phyloP scores from a whole-genome alignment of 768 basidiomycete genomes.

The Kondoa malvinella region DNA sequence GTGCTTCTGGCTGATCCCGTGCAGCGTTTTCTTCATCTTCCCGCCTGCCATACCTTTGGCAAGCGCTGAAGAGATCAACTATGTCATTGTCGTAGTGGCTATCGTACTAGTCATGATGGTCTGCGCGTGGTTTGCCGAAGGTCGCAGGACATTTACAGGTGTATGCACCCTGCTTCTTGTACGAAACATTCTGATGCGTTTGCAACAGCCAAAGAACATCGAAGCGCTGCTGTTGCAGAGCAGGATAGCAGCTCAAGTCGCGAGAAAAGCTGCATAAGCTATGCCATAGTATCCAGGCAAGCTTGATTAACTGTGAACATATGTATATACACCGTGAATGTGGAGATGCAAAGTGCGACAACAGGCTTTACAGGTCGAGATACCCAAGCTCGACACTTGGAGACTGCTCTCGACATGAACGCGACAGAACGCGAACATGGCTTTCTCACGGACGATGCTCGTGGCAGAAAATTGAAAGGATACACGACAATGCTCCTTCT shows the following conservation, averaged over 20 bases:
- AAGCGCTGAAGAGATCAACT: background rate
- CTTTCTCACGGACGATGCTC: too few species aligned
- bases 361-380: too few species aligned
- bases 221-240: background rate
- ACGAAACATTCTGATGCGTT: background rate
- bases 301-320: too few species aligned
- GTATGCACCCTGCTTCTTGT: background rate
- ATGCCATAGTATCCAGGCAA: too few species aligned
- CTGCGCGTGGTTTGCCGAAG: background rate
- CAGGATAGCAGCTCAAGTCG: background rate
- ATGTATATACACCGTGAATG: too few species aligned
- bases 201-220: background rate
- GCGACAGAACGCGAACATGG: too few species aligned
- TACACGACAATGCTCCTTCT: too few species aligned
- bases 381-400: too few species aligned
- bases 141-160: background rate
- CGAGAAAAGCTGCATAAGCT: too few species aligned
- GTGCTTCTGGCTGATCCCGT: background rate
- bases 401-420: too few species aligned
- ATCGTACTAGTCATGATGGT: background rate
- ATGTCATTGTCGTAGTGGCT: background rate
- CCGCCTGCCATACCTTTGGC: slow-evolving; percentile 20
- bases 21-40: slow-evolving; percentile 26
- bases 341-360: too few species aligned
- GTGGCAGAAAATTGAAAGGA: too few species aligned